phyloP scores from a whole-genome alignment of 257 asterid species.

The Nicotiana obtusifolia region DNA sequence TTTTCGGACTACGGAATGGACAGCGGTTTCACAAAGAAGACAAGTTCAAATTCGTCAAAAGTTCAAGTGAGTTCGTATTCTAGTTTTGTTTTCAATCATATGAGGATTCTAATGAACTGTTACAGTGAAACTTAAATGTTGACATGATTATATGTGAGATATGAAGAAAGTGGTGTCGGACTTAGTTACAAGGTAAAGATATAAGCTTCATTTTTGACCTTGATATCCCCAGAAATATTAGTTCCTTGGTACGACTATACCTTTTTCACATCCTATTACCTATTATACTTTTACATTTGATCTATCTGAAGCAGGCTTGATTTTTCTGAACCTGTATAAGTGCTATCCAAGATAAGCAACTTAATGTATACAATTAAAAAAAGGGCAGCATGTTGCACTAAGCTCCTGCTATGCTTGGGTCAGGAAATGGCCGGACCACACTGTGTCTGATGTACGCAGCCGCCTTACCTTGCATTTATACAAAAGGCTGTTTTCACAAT shows the following conservation, averaged over 20 bases:
- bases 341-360: background rate
- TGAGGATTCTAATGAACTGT: background rate
- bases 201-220: background rate
- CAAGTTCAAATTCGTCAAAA: conserved; percentile 54
- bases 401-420: no score
- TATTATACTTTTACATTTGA: background rate
- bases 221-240: background rate
- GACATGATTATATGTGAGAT: background rate
- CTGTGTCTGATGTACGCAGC: no score
- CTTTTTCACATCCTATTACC: background rate
- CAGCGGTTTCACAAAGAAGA: conserved; percentile 67
- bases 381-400: no score
- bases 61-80: conserved; percentile 50
- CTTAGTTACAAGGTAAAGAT: background rate
- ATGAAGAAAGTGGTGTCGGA: background rate
- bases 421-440: no score
- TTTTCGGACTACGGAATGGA: conserved; percentile 96
- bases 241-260: background rate
- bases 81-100: background rate
- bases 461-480: no score
- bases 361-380: no score
- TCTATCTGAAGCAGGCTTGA: background rate
- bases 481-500: no score
- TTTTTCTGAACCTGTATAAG: background rate
- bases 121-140: background rate